These are phyloP conservation scores for Jacaranda copaia DNA, from an alignment of 257 asterid genomes.

Conservation along the genomic window DNA sequence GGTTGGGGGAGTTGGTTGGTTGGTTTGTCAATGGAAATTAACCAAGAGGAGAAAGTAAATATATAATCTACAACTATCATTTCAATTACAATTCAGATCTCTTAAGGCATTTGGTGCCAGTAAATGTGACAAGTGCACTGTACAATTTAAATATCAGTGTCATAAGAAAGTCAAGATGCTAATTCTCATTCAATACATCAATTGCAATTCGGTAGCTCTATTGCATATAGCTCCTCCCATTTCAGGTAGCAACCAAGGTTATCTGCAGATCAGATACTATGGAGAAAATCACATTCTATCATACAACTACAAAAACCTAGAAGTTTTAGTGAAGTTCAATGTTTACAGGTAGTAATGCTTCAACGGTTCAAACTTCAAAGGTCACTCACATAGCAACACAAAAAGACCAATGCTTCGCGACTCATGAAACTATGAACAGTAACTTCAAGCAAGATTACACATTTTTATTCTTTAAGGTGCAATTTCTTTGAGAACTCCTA, in stretches of 20 bases:
- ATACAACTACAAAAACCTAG: background rate
- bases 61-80: background rate
- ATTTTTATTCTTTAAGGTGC: background rate
- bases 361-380: slow-evolving; percentile 9
- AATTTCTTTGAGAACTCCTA: background rate
- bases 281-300: background rate
- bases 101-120: background rate
- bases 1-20: too few species aligned
- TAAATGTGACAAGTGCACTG: background rate
- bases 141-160: background rate
- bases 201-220: background rate
- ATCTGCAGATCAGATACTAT: background rate
- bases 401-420: background rate
- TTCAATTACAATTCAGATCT: background rate
- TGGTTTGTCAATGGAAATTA: background rate
- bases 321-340: background rate
- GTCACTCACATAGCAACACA: background rate
- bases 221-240: background rate
- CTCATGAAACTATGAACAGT: background rate
- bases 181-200: background rate
- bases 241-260: slow-evolving; percentile 3
- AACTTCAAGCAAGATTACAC: background rate
- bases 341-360: background rate
- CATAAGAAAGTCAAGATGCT: background rate
- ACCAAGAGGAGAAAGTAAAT: slow-evolving; percentile 1